Conservation (phyloP, 495 filamentous ascomycete genomes). For the Schizothecium vesticola region DNA sequence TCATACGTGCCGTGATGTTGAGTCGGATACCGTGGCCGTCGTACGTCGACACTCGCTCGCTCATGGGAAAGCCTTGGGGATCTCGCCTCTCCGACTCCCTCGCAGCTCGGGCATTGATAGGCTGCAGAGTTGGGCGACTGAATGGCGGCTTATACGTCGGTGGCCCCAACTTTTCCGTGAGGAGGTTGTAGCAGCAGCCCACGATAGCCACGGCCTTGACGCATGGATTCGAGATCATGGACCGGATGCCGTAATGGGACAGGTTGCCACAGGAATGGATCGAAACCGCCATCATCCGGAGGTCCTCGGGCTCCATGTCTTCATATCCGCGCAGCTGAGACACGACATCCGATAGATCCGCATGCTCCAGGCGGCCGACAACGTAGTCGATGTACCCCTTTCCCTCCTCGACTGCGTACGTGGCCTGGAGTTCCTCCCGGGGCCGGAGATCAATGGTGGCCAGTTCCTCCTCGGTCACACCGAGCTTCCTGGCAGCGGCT, state of each 20-base stretch:
- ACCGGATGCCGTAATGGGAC: constrained; percentile 87
- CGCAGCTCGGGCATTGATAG: constrained; percentile 43
- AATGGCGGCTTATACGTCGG: constrained; percentile 74
- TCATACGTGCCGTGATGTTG: constrained; percentile 94
- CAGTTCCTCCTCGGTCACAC: constrained; percentile 30
- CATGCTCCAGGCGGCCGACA: constrained; percentile 52
- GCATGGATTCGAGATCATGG: constrained; percentile 72
- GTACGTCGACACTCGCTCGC: constrained; percentile 61
- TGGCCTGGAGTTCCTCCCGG: constrained; percentile 38
- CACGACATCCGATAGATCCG: constrained; percentile 54
- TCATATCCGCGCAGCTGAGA: constrained; percentile 33
- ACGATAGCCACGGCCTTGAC: constrained; percentile 89
- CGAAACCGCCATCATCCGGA: constrained; percentile 77
- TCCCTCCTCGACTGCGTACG: constrained; percentile 46
- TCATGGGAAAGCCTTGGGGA: constrained; percentile 91
- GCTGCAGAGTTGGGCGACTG: constrained; percentile 58
- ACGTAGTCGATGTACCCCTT: constrained; percentile 67
- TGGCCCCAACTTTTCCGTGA: constrained; percentile 83
- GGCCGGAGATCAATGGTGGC: constrained; percentile 42
- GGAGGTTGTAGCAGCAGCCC: constrained; percentile 95
- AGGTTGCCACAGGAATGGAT: constrained; percentile 97
- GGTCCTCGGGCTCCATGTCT: constrained; percentile 28
- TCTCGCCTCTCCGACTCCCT: constrained; percentile 60
- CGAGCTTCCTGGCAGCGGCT: constrained; percentile 32
- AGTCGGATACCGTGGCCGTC: constrained; percentile 61